Conservation (phyloP, 495 filamentous ascomycete genomes). For the Aspergillus wentii region DNA sequence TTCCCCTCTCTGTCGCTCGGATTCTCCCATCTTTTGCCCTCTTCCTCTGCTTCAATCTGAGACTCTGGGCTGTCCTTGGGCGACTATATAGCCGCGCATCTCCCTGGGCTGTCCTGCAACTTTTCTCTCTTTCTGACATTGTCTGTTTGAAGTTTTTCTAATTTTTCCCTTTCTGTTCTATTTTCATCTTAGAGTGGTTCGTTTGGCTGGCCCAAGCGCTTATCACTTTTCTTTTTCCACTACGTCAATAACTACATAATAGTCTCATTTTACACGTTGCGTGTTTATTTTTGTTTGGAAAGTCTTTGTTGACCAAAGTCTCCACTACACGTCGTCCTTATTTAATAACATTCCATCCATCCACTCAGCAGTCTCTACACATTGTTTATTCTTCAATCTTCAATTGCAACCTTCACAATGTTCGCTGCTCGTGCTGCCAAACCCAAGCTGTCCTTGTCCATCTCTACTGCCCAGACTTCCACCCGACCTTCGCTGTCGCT, state of each 20-base stretch:
- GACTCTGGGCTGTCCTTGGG: conserved; percentile 1
- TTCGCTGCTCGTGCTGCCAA: conserved; percentile 30
- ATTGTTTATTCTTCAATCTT: conserved; percentile 3
- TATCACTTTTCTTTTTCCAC: conserved; percentile 14
- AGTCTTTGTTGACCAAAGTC: conserved; percentile 38
- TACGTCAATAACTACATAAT: conserved; percentile 26
- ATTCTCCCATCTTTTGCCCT: too few species aligned
- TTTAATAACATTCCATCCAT: conserved; percentile 7
- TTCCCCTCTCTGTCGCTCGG: too few species aligned
- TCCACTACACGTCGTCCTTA: conserved; percentile 2
- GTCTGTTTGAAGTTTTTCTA: conserved; percentile 32
- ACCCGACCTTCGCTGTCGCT: conserved; percentile 35
- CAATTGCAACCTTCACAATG: conserved; percentile 23
- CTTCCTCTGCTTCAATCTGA: background rate
- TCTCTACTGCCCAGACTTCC: conserved; percentile 33
- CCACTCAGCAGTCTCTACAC: too few species aligned
- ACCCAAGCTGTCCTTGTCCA: conserved; percentile 46
- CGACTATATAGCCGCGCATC: conserved; percentile 39
- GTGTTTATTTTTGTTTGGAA: conserved; percentile 9
- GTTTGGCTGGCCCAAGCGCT: conserved; percentile 42
- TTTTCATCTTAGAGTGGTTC: conserved; percentile 32
- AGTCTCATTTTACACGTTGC: conserved; percentile 20
- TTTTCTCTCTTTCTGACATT: conserved; percentile 17
- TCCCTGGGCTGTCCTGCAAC: conserved; percentile 4
- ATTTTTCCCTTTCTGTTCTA: conserved; percentile 21